phyloP scores from a whole-genome alignment of 257 asterid genomes.

The Orobanche coerulescens region DNA sequence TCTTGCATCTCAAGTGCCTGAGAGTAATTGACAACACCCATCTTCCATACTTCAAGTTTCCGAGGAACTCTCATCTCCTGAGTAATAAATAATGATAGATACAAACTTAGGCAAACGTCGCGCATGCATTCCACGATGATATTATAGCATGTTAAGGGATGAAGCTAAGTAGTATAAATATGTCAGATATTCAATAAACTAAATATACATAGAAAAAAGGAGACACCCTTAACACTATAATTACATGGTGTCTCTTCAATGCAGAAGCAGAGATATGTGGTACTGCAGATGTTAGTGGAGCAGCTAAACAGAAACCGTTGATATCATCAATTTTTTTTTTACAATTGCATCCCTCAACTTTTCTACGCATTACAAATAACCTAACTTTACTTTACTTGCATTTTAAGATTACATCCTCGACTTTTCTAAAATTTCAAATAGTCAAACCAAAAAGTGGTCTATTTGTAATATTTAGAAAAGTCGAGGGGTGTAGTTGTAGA shows the following conservation, averaged over 20 bases:
- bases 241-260: neutral
- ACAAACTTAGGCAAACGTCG: constrained; percentile 7
- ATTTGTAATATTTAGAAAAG: no score
- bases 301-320: no score
- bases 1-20: constrained; percentile 65
- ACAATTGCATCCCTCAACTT: no score
- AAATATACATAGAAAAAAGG: neutral
- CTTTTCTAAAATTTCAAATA: no score
- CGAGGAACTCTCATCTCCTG: constrained; percentile 32
- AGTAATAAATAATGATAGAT: neutral
- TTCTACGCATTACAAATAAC: no score
- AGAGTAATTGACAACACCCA: constrained; percentile 49
- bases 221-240: neutral
- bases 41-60: constrained; percentile 48
- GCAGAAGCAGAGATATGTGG: neutral
- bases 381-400: no score
- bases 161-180: neutral
- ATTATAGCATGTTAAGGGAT: neutral
- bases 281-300: no score
- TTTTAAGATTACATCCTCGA: no score
- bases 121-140: neutral
- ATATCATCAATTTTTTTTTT: no score
- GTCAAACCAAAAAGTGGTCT: no score
- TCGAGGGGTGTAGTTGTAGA: no score
- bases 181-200: neutral